Percentiles rank a stretch among this genome's conserved stretches.
Conservation (phyloP, 164 flowering plant species). For the Stephania yunnanensis region DNA sequence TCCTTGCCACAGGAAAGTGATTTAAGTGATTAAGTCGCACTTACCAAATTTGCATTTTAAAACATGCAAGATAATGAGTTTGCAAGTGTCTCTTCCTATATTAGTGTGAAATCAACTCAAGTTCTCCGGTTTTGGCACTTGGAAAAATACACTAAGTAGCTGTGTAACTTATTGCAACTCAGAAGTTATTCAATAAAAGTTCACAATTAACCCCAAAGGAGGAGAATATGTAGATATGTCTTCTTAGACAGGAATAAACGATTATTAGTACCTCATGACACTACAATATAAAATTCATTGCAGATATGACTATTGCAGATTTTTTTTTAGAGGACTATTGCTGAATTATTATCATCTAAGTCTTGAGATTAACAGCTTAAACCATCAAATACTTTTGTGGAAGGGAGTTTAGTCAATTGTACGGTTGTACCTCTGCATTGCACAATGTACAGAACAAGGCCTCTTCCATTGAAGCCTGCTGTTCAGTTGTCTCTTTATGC, state of each 20-base stretch:
- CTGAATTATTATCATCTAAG: neutral
- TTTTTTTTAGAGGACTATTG: neutral
- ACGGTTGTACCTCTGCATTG: conserved; percentile 88
- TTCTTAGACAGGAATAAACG: neutral
- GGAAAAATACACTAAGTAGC: neutral
- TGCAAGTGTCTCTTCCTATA: neutral
- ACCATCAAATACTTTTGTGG: neutral
- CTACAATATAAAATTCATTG: neutral
- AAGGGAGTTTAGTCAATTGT: conserved; percentile 6
- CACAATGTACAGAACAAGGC: conserved; percentile 95
- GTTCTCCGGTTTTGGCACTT: neutral
- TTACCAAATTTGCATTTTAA: neutral
- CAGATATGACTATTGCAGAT: neutral
- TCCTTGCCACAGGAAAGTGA: neutral
- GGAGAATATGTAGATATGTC: neutral
- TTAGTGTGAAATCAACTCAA: neutral
- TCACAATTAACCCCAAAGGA: neutral
- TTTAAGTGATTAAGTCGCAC: neutral
- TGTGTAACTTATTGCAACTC: neutral
- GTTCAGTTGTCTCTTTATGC: conserved; percentile 37
- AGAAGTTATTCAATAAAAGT: neutral
- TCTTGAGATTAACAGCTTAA: neutral
- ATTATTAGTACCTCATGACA: neutral
- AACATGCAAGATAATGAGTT: neutral
- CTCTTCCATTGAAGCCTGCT: conserved; percentile 52